These are phyloP conservation scores for Xanthoconium stramineum DNA, from an alignment of 768 basidiomycete species.

Conservation along the genomic window DNA sequence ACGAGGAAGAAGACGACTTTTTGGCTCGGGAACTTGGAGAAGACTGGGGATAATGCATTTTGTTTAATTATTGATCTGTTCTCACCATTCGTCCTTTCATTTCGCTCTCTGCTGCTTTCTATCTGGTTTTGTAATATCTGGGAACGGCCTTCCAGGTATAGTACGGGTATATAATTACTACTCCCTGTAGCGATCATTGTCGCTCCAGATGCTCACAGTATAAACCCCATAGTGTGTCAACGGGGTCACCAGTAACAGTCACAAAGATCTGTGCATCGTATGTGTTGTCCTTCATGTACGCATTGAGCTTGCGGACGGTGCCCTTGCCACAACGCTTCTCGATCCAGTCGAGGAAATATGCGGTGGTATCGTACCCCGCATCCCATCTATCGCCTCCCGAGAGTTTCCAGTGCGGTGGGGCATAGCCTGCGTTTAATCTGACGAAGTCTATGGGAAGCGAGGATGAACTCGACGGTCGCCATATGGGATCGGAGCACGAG, in stretches of 20 bases:
- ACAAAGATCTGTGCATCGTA: constrained; percentile 55
- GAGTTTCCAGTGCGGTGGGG: constrained; percentile 69
- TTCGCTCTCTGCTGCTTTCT: constrained; percentile 15
- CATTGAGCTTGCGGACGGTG: constrained; percentile 58
- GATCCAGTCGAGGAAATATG: constrained; percentile 70
- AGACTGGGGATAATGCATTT: constrained; percentile 60
- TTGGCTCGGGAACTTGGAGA: constrained; percentile 77
- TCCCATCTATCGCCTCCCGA: constrained; percentile 58
- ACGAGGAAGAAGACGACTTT: constrained; percentile 76
- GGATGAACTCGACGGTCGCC: background rate
- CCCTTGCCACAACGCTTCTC: constrained; percentile 52
- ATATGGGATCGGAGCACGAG: background rate
- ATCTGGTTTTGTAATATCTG: constrained; percentile 24
- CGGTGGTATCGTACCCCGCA: constrained; percentile 71
- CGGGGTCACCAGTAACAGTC: constrained; percentile 46
- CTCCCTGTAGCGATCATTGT: background rate
- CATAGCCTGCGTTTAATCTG: constrained; percentile 53
- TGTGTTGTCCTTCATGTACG: constrained; percentile 42
- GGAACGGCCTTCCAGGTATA: background rate
- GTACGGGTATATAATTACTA: background rate
- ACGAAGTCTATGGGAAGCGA: constrained; percentile 57
- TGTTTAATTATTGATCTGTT: background rate
- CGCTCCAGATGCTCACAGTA: constrained; percentile 46
- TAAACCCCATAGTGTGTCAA: constrained; percentile 55
- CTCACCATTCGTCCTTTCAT: background rate